Base-by-base conservation (phyloP, 2,329 filamentous ascomycete genomes). In the Neodidymelliopsis sp. region DNA sequence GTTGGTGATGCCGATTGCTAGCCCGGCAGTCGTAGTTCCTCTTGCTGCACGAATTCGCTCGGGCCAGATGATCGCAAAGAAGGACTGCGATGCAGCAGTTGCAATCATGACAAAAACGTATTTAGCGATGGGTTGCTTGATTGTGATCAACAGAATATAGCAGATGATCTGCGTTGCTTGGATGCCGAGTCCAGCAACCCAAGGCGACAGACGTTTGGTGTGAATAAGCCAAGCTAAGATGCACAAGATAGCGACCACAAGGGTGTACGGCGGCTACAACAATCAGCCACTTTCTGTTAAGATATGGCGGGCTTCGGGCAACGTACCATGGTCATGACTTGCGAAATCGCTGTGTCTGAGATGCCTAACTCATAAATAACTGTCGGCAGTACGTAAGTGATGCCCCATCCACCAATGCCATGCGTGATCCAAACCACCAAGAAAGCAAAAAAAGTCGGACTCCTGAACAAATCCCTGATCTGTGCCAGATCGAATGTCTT, bases 31-130 rank as follows among this genome's bases (percentile, higher is more conserved):
- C 5, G 73, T 75, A 0, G 73, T 76, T 5, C 73, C 73, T 34
- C 67, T 65, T 4, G 72, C 71, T 3, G 70, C 72, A 18, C 73
- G 63, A 25, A 76, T 75, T 5, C 73, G 63, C 40, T 76, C 74
- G 6, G 73, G 74, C 73, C 72, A 76, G 6, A 76, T 60, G 33
- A 75, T 70, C 1, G 74, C 68, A 45, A 72, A 73, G 46, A 76
- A 74, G 6, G 68, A 71, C 20, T 72, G 69, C 0, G 71, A 72
- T 4, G 69, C 73, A 0, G 73, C 69, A 2, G 71, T 73, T 3
- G 74, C 74, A 18, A 75, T 60, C 47, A 70, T 74, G n/a, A 75
- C 67, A 34, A 76, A 71, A 10, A 75, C 56, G 47, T 76, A 74
- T 38, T 73, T 75, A 0, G 67, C 74, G 1, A 72, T 25, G 28